phyloP scores from a whole-genome alignment of 306 rosid species.

The Citrullus amarus region DNA sequence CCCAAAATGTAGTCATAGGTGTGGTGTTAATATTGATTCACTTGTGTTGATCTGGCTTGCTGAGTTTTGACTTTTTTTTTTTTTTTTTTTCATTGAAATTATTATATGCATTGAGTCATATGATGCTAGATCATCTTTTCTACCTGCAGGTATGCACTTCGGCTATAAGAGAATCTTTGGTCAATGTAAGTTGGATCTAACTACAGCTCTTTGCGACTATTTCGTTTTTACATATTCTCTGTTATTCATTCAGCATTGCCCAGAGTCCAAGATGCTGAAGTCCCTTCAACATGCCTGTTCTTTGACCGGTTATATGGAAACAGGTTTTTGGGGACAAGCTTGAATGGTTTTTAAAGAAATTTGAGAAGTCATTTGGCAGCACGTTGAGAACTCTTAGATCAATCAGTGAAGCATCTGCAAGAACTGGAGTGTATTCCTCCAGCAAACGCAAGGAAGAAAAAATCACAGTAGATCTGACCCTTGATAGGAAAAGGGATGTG shows the following conservation, averaged over 20 bases:
- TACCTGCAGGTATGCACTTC: slow-evolving; percentile 71
- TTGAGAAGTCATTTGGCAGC: slow-evolving; percentile 72
- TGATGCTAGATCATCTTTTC: slow-evolving; percentile 4
- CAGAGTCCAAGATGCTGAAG: slow-evolving; percentile 29
- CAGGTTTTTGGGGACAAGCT: slow-evolving; percentile 76
- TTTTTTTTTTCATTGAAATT: not conserved
- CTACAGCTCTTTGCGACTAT: slow-evolving; percentile 25
- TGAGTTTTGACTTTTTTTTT: not conserved
- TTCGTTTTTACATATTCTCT: slow-evolving; percentile 28
- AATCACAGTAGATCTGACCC: slow-evolving; percentile 17
- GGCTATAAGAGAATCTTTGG: slow-evolving; percentile 71
- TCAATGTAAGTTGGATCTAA: slow-evolving; percentile 65
- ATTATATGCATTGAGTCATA: not conserved
- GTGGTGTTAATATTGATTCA: not conserved
- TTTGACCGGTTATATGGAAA: slow-evolving; percentile 24
- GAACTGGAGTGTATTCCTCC: slow-evolving; percentile 15
- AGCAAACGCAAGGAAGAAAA: slow-evolving; percentile 15
- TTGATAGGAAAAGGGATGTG: slow-evolving; percentile 16
- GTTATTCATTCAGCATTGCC: slow-evolving; percentile 18
- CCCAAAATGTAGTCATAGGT: not conserved
- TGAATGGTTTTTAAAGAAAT: slow-evolving; percentile 57
- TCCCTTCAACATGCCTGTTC: slow-evolving; percentile 20
- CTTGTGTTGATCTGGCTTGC: not conserved
- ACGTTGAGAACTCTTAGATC: slow-evolving; percentile 65
- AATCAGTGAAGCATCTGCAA: slow-evolving; percentile 38